Evolutionary conservation across 306 rosid species (phyloP).

Genomic region (Lupinus albus): DNA sequence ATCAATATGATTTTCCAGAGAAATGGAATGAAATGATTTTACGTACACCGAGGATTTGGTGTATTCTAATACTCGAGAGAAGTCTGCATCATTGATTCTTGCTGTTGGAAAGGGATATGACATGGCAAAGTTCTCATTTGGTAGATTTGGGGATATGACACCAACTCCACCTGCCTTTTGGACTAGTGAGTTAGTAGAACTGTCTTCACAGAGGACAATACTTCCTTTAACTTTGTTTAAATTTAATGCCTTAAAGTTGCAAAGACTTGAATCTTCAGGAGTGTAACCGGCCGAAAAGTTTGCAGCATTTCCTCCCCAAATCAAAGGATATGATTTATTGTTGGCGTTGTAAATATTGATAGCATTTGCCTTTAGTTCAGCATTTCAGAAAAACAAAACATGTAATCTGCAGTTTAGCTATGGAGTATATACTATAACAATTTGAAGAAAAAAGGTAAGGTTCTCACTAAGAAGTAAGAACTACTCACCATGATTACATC

Average conservation of each 20-base stretch:
- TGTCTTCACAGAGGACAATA: constrained; percentile 32
- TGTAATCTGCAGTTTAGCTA: neutral
- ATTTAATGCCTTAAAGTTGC: neutral
- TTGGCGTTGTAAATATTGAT: constrained; percentile 16
- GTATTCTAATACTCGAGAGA: constrained; percentile 26
- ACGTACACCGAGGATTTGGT: constrained; percentile 23
- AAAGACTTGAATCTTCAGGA: neutral
- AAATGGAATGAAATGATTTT: neutral
- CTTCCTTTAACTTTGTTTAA: constrained; percentile 27
- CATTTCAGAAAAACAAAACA: neutral
- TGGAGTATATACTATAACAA: neutral
- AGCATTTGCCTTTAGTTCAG: neutral
- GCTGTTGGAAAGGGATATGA: constrained; percentile 27
- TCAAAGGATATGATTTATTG: neutral
- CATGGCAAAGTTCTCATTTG: neutral
- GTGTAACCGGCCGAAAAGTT: neutral
- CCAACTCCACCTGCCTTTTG: constrained; percentile 3
- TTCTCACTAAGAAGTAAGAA: neutral
- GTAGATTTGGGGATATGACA: constrained; percentile 9
- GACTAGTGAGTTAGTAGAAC: neutral
- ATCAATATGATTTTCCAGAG: too few species aligned
- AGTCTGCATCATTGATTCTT: constrained; percentile 8
- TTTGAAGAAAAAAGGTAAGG: neutral
- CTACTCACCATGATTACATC: neutral
- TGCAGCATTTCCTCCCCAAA: neutral